Evolutionary conservation across 768 basidiomycete species (phyloP).

Genomic region (Kwoniella mangroviensis): DNA sequence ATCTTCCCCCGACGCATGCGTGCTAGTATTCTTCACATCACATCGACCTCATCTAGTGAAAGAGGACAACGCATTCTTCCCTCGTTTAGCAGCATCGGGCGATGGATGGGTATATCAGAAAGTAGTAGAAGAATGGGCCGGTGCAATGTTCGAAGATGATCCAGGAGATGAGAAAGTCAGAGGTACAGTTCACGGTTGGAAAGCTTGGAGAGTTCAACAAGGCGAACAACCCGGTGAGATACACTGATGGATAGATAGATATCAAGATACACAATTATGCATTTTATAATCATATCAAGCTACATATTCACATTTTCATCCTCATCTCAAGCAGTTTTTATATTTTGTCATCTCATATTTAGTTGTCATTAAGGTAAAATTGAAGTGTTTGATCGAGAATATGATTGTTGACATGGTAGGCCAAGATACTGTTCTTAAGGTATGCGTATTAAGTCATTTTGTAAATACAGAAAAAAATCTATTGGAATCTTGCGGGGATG

Average conservation of each 20-base stretch:
- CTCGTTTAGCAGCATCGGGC: conserved; percentile 61
- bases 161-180: conserved; percentile 75
- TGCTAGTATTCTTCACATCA: conserved; percentile 87
- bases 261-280: conserved; percentile 7
- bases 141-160: conserved; percentile 90
- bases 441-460: not conserved
- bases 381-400: not conserved
- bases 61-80: conserved; percentile 81
- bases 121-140: conserved; percentile 68
- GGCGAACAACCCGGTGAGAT: conserved; percentile 33
- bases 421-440: not conserved
- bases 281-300: not conserved
- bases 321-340: not conserved
- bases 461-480: not conserved
- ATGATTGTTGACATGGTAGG: not conserved
- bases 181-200: conserved; percentile 85
- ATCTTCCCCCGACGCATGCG: conserved; percentile 45
- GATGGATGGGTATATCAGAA: conserved; percentile 76
- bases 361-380: not conserved
- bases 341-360: not conserved
- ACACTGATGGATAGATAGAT: not conserved
- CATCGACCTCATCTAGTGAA: conserved; percentile 83
- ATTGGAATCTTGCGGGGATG: conserved; percentile 37
- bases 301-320: conserved; percentile 16
- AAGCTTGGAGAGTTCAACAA: conserved; percentile 58